phyloP scores from a whole-genome alignment of 208 protist genomes.

The Endotrypanum monterogeii region DNA sequence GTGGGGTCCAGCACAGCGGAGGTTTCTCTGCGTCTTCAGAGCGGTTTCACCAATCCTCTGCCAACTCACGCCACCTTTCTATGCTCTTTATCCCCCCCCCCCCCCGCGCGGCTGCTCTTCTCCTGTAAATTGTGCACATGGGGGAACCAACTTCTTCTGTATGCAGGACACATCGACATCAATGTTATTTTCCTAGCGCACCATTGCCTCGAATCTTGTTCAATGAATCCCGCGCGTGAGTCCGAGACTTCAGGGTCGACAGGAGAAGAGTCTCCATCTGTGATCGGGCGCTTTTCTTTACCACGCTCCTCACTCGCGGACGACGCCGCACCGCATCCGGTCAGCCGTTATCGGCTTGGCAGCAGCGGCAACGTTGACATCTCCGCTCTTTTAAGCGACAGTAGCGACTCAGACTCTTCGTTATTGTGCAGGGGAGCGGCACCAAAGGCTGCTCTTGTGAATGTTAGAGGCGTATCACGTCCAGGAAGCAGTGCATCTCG shows the following conservation, averaged over 20 bases:
- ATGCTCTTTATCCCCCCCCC: no score
- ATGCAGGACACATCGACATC: not conserved
- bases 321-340: not conserved
- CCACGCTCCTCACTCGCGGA: constrained; percentile 20
- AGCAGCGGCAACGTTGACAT: constrained; percentile 8
- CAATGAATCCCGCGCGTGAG: not conserved
- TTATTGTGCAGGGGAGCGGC: not conserved
- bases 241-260: not conserved
- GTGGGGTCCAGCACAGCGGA: no score
- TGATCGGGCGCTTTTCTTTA: constrained; percentile 32
- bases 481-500: not conserved
- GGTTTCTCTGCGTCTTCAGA: not conserved
- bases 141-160: not conserved
- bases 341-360: not conserved
- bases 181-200: not conserved
- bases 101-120: not conserved
- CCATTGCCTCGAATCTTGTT: not conserved
- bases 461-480: not conserved
- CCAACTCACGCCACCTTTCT: not conserved
- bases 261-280: constrained; percentile 6
- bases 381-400: constrained; percentile 21
- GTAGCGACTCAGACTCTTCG: constrained; percentile 3
- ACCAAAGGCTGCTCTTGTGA: not conserved
- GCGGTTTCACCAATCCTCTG: not conserved
- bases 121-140: not conserved